Conservation (phyloP, 106 monocot species). For the Gastrodia elata region DNA sequence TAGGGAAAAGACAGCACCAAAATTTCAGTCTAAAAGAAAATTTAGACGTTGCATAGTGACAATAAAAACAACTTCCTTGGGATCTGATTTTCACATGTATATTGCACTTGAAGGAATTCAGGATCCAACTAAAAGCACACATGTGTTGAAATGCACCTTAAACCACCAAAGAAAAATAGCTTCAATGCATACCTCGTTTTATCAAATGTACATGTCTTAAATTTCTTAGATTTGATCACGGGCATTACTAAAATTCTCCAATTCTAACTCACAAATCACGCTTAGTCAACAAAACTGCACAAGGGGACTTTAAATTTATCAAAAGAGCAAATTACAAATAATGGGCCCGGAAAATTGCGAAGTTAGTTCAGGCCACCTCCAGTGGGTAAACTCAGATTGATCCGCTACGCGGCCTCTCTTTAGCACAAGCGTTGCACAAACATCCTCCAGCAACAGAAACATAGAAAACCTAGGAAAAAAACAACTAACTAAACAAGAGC, state of each 20-base stretch:
- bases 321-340: not conserved
- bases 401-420: too few relatives aligned
- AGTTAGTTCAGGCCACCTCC: too few relatives aligned
- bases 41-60: not conserved
- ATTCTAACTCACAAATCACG: not conserved
- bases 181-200: not conserved
- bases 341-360: not conserved
- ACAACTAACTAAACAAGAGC: not conserved
- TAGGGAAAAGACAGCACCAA: too few relatives aligned
- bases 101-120: not conserved
- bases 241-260: not conserved
- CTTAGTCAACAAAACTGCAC: not conserved
- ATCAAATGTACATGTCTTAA: not conserved
- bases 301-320: not conserved
- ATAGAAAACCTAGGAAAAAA: not conserved
- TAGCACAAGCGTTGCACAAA: not conserved
- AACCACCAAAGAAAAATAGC: not conserved
- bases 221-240: not conserved
- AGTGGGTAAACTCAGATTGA: too few relatives aligned
- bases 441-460: not conserved
- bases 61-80: not conserved
- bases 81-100: not conserved
- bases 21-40: too few relatives aligned
- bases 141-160: not conserved
- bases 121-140: not conserved